Evolutionary conservation across 1,139 yeast species (phyloP).

Genomic region (Protomyces lactucae-debilis): DNA sequence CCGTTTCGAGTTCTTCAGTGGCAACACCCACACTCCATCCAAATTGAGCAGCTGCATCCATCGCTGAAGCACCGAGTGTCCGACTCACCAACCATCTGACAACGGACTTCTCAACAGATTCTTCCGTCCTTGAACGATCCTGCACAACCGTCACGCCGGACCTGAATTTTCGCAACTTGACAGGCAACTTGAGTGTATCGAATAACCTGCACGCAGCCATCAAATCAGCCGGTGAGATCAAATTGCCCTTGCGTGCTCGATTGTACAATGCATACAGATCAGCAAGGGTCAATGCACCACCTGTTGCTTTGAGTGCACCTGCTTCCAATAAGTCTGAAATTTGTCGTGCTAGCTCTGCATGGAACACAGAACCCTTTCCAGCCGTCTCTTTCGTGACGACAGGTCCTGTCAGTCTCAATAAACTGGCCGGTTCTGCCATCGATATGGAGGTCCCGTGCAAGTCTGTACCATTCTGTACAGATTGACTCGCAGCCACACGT

Average conservation of each 20-base stretch:
- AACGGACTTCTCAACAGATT: constrained; percentile 34
- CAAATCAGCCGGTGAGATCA: constrained; percentile 57
- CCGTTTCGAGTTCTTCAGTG: constrained; percentile 57
- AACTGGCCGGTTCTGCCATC: constrained; percentile 38
- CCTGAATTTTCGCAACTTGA: constrained; percentile 43
- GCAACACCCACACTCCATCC: constrained; percentile 67
- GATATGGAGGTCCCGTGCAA: constrained; percentile 35
- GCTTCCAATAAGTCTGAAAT: constrained; percentile 51
- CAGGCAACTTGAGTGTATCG: constrained; percentile 46
- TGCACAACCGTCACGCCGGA: constrained; percentile 49
- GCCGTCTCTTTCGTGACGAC: constrained; percentile 42
- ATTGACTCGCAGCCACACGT: constrained; percentile 34
- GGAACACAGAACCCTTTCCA: constrained; percentile 41
- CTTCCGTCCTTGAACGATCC: constrained; percentile 41
- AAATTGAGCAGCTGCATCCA: constrained; percentile 52
- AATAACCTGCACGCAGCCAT: constrained; percentile 50
- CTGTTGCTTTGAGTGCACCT: constrained; percentile 46
- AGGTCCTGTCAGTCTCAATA: constrained; percentile 39
- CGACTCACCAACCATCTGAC: constrained; percentile 39
- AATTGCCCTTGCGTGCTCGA: constrained; percentile 54
- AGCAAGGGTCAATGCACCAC: constrained; percentile 55
- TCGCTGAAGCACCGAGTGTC: constrained; percentile 43
- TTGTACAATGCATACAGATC: constrained; percentile 61
- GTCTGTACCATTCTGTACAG: not conserved
- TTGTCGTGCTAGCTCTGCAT: constrained; percentile 54